Base-by-base conservation (phyloP, 1,284 basidiomycete genomes). In the Pseudozyma thailandica region DNA sequence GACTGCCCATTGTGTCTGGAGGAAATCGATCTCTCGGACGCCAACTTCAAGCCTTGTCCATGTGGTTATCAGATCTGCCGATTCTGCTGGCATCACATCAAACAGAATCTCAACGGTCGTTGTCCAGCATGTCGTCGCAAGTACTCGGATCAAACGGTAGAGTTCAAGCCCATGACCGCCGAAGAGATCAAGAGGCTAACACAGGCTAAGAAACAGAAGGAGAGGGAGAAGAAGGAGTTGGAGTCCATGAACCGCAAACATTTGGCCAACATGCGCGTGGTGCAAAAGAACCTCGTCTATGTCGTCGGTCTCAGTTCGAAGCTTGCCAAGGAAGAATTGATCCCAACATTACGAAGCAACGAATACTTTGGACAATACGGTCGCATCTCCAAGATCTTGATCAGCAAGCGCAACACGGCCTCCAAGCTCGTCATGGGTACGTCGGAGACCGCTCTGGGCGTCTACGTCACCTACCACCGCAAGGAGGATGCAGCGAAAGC, bases 11-110 rank as follows among this genome's bases (percentile, higher is more conserved):
- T 99, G 69, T 99, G 96, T 85, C 89, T 98, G 57, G 96, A 98
- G 83, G 94, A 97, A 85, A 94, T 99, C 89, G 96, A 98, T 85
- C 89, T 98, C 71, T 94, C 94, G 39, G 96, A 99, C 87, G 89
- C 97, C 83, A 96, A 97, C 87, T 99, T 99, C 87, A 96, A 95
- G 86, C 96, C 96, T 18, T 99, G 96, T 85, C 90, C 94, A 54
- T 99, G 96, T 85, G 96, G 96, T 74, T 96, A 98, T 85, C 94
- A 97, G 94, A 94, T 99, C 77, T 99, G 96, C 84, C 92, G 94
- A 63, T 99, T 99, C 86, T 99, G 96, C 84, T 98, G 94, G 90
- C 93, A 98, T 85, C 94, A 98, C 85, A 95, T 97, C 88, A 91
- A 92, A 86, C 89, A 93, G 86, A 92, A 96, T 85, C 86, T 96